Conservation (phyloP, 495 filamentous ascomycete genomes). For the Tricharina praecox region DNA sequence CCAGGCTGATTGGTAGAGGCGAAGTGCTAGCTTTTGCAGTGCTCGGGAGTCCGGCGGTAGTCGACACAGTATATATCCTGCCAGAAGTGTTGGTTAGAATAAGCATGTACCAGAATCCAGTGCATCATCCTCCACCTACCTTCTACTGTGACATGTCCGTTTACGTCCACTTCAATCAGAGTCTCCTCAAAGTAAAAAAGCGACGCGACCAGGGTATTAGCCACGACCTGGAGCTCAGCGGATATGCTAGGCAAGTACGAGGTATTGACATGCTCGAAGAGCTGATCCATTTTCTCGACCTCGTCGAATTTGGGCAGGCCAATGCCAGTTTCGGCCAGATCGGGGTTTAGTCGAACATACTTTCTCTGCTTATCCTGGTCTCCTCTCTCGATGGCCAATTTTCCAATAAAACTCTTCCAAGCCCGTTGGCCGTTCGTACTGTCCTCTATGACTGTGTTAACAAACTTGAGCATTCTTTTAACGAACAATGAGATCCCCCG, state of each 20-base stretch:
- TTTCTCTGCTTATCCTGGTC: slow-evolving; percentile 12
- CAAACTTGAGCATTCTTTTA: slow-evolving; percentile 15
- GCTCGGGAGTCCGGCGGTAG: not conserved
- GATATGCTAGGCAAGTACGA: not conserved
- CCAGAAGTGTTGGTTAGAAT: not conserved
- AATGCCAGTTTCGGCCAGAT: slow-evolving; percentile 10
- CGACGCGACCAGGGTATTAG: slow-evolving; percentile 21
- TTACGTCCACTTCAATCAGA: not conserved
- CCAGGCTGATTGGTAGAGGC: too few species aligned
- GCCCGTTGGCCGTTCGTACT: slow-evolving; percentile 13
- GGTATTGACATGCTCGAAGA: slow-evolving; percentile 10
- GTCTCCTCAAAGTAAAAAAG: slow-evolving; percentile 19
- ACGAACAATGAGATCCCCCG: slow-evolving; percentile 5
- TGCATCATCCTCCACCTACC: not conserved
- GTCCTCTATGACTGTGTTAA: slow-evolving; percentile 10
- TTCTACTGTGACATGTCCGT: not conserved
- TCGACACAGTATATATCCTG: not conserved
- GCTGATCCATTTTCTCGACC: slow-evolving; percentile 13
- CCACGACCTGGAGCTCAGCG: slow-evolving; percentile 17
- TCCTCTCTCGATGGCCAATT: slow-evolving; percentile 10
- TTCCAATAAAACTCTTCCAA: slow-evolving; percentile 14
- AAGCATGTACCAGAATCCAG: not conserved
- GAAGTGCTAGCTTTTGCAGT: slow-evolving; percentile 2
- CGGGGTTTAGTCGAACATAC: slow-evolving; percentile 17
- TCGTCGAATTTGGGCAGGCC: slow-evolving; percentile 24